Percentiles rank a stretch among this genome's conserved stretches.
Conservation (phyloP, 768 basidiomycete species). For the Podaxis sp. region DNA sequence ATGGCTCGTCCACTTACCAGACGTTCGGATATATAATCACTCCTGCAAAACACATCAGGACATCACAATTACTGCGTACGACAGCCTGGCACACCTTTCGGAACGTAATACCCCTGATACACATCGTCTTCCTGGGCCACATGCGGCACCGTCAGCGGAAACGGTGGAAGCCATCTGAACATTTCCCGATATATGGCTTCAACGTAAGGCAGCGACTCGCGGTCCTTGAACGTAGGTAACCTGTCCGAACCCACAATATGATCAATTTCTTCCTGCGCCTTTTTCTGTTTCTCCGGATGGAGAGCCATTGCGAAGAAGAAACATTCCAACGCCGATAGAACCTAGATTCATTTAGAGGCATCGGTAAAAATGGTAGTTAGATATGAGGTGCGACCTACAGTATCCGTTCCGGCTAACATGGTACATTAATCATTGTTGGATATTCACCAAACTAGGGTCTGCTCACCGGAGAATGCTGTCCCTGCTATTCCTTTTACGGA, state of each 20-base stretch:
- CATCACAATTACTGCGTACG: neutral
- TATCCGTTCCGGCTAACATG: constrained; percentile 17
- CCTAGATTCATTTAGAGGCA: constrained; percentile 5
- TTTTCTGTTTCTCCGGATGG: constrained; percentile 27
- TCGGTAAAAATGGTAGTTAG: neutral
- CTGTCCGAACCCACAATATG: constrained; percentile 24
- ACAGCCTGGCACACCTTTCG: constrained; percentile 8
- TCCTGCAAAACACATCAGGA: neutral
- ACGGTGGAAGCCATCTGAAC: constrained; percentile 17
- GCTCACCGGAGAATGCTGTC: constrained; percentile 15
- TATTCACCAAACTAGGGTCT: neutral
- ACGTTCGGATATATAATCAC: constrained; percentile 8
- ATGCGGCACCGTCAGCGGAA: constrained; percentile 22
- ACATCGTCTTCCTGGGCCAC: constrained; percentile 22
- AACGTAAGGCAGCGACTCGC: constrained; percentile 21
- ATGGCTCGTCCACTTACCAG: neutral
- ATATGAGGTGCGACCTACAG: constrained; percentile 5
- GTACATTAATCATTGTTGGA: neutral
- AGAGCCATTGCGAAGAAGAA: constrained; percentile 28
- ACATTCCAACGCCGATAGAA: constrained; percentile 15
- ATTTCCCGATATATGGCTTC: constrained; percentile 18
- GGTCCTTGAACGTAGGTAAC: constrained; percentile 25
- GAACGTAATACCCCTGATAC: constrained; percentile 25
- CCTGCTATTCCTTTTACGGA: constrained; percentile 13
- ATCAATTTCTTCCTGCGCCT: constrained; percentile 31